Evolutionary conservation across 2,329 filamentous ascomycete genomes (phyloP).

Genomic region (Conoideocrella luteorostrata): DNA sequence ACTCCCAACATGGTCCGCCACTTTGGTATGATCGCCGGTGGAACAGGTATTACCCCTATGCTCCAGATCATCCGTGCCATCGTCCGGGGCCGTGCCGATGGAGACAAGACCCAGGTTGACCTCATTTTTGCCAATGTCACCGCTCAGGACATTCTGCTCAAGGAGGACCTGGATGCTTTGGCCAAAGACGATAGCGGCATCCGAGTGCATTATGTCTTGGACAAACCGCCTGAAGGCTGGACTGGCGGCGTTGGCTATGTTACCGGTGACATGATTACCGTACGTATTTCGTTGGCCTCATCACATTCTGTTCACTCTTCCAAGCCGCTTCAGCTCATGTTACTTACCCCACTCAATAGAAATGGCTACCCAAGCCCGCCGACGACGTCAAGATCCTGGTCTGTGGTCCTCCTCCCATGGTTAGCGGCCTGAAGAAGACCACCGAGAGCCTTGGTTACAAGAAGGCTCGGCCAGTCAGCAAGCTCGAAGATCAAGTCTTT

Average conservation of each 20-base stretch:
- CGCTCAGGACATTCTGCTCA: conserved; percentile 83
- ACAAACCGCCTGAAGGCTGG: conserved; percentile 92
- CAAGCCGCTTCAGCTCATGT: too few species aligned
- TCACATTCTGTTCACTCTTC: too few species aligned
- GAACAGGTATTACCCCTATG: conserved; percentile 98
- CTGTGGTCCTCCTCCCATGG: conserved; percentile 95
- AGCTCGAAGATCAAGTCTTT: conserved; percentile 97
- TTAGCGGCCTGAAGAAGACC: conserved; percentile 94
- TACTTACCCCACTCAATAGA: too few species aligned
- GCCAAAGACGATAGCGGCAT: conserved; percentile 72
- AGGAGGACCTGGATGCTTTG: conserved; percentile 81
- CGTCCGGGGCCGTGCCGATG: conserved; percentile 68
- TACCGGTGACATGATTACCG: conserved; percentile 90
- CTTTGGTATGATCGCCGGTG: conserved; percentile 97
- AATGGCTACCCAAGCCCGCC: conserved; percentile 75
- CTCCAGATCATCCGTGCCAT: conserved; percentile 92
- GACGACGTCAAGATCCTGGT: conserved; percentile 87
- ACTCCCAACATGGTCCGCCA: conserved; percentile 92
- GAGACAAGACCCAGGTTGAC: conserved; percentile 83
- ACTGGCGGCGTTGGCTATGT: conserved; percentile 90
- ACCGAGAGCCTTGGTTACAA: conserved; percentile 82
- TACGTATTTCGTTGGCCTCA: conserved; percentile 35
- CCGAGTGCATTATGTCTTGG: conserved; percentile 88
- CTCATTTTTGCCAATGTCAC: conserved; percentile 97
- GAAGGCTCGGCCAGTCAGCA: conserved; percentile 92